phyloP scores from a whole-genome alignment of 2,329 filamentous ascomycete genomes.

The Epichloe brachyelytri region DNA sequence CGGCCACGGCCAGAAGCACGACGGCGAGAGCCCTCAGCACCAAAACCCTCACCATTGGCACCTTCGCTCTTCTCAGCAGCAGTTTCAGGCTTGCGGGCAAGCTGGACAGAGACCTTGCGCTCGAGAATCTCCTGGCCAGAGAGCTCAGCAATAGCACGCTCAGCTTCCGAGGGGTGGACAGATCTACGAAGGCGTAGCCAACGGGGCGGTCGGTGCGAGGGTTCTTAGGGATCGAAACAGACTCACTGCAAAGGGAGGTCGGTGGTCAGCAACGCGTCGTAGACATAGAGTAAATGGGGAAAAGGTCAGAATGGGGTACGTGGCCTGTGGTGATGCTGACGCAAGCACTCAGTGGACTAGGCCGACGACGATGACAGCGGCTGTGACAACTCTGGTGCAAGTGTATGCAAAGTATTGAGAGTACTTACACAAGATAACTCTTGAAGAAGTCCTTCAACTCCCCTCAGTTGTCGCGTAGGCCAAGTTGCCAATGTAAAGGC shows the following conservation, averaged over 20 bases:
- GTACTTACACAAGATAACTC: slow-evolving; percentile 98
- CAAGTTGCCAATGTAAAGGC: slow-evolving; percentile 99
- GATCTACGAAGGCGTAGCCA: slow-evolving; percentile 97
- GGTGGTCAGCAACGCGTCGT: slow-evolving; percentile 1
- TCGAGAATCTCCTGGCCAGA: slow-evolving; percentile 96
- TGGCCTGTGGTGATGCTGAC: neutral
- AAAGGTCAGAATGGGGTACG: neutral
- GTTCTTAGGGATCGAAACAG: slow-evolving; percentile 98
- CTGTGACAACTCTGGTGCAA: neutral
- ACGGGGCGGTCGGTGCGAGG: slow-evolving; percentile 96
- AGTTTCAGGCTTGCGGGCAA: slow-evolving; percentile 92
- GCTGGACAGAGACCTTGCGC: slow-evolving; percentile 97
- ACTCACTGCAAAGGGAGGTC: slow-evolving; percentile 54
- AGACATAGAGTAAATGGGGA: neutral
- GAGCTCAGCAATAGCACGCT: slow-evolving; percentile 88
- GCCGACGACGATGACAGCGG: neutral
- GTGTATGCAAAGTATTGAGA: neutral
- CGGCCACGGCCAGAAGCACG: slow-evolving; percentile 51
- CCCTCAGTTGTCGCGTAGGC: slow-evolving; percentile 99
- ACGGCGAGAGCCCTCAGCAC: slow-evolving; percentile 52
- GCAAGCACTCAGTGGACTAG: neutral
- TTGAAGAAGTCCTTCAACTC: slow-evolving; percentile 99
- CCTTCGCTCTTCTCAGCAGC: slow-evolving; percentile 64
- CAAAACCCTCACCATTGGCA: slow-evolving; percentile 61
- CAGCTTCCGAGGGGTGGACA: slow-evolving; percentile 86